phyloP scores from a whole-genome alignment of 2,329 filamentous ascomycete species.

The Colletotrichum spinosum region DNA sequence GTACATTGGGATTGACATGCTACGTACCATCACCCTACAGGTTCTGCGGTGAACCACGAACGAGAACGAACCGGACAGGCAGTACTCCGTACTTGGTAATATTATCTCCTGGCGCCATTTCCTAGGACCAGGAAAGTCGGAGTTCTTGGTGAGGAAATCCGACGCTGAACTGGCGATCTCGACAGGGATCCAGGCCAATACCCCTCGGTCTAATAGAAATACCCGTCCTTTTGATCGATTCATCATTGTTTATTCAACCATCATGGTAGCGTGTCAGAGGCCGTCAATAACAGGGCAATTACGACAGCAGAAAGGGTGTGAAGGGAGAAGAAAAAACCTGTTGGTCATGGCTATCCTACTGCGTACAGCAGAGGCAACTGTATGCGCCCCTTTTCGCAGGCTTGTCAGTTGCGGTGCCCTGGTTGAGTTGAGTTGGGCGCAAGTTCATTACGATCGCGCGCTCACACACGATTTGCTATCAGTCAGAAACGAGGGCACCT shows the following conservation, averaged over 20 bases:
- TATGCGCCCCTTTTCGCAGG: conserved; percentile 12
- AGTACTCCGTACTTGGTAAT: no score
- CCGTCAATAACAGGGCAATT: neutral
- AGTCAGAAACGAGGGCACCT: no score
- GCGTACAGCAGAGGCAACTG: conserved; percentile 25
- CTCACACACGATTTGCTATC: no score
- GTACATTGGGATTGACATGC: conserved; percentile 33
- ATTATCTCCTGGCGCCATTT: conserved; percentile 24
- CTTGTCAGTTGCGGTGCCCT: neutral
- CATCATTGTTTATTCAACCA: conserved; percentile 31
- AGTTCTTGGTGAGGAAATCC: conserved; percentile 37
- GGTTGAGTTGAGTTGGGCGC: neutral
- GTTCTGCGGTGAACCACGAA: conserved; percentile 8
- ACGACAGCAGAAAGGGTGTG: no score
- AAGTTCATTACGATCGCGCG: no score
- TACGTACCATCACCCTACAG: conserved; percentile 31
- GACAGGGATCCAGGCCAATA: conserved; percentile 32
- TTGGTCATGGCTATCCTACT: conserved; percentile 6
- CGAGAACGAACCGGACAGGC: conserved; percentile 20
- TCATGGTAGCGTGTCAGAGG: conserved; percentile 12
- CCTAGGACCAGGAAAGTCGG: conserved; percentile 31
- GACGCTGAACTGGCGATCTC: conserved; percentile 38
- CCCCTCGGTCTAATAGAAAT: conserved; percentile 35
- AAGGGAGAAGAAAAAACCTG: conserved; percentile 1
- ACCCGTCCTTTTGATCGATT: conserved; percentile 28